These are phyloP conservation scores for Ascocoryne sarcoides DNA, from an alignment of 2,329 filamentous ascomycete species.

Conservation along the genomic window DNA sequence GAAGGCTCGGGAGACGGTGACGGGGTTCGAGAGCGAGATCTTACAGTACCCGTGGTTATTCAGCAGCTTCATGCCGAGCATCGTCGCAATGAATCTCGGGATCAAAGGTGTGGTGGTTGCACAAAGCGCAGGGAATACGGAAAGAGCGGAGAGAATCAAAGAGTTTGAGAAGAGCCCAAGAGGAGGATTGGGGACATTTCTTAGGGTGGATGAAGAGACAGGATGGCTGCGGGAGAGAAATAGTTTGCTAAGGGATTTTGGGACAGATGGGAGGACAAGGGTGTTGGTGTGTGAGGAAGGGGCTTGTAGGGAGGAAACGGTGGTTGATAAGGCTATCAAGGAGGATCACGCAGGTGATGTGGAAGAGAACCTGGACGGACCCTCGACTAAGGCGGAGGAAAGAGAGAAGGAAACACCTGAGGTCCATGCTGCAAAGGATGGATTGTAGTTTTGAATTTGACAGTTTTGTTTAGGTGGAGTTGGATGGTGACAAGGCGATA, in stretches of 20 bases:
- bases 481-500: no score
- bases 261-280: constrained; percentile 31
- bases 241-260: constrained; percentile 28
- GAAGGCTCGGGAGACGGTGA: constrained; percentile 64
- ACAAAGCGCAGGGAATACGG: constrained; percentile 19
- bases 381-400: no score
- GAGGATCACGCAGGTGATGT: no score
- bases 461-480: no score
- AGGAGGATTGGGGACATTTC: constrained; percentile 21
- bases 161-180: constrained; percentile 26
- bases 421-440: no score
- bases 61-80: constrained; percentile 64
- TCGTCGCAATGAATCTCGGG: constrained; percentile 66
- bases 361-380: no score
- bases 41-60: constrained; percentile 91
- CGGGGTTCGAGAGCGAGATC: constrained; percentile 84
- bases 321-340: background rate
- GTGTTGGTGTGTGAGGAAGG: constrained; percentile 39
- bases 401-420: no score
- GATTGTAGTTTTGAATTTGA: no score
- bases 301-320: constrained; percentile 34
- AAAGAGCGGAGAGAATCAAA: constrained; percentile 24
- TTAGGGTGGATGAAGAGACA: constrained; percentile 17
- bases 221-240: constrained; percentile 44
- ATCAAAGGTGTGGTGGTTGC: constrained; percentile 48